These are phyloP conservation scores for Exophiala sideris DNA, from an alignment of 2,329 filamentous ascomycete species.

Conservation along the genomic window DNA sequence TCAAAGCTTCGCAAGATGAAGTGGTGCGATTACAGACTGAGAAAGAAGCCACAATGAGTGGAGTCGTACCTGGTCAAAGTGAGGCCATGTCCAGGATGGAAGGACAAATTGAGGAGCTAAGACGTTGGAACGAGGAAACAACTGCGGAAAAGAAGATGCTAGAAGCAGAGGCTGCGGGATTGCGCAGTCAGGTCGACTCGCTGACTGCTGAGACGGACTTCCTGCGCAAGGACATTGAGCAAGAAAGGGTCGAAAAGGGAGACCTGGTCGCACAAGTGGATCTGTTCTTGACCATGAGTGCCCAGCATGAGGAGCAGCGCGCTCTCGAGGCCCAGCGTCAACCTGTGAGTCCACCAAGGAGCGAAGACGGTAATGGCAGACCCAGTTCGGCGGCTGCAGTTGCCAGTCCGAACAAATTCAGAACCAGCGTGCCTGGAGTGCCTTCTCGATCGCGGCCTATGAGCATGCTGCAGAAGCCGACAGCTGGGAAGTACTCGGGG, in stretches of 20 bases:
- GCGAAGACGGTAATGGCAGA: slow-evolving; percentile 25
- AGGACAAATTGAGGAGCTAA: slow-evolving; percentile 38
- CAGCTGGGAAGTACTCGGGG: slow-evolving; percentile 26
- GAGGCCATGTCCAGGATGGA: slow-evolving; percentile 41
- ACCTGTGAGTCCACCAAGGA: slow-evolving; percentile 27
- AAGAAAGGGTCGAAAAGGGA: slow-evolving; percentile 49
- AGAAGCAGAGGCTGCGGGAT: slow-evolving; percentile 69
- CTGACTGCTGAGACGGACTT: slow-evolving; percentile 66
- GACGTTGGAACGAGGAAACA: slow-evolving; percentile 55
- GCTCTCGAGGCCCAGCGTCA: slow-evolving; percentile 17
- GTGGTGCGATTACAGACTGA: slow-evolving; percentile 69
- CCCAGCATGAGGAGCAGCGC: slow-evolving; percentile 29
- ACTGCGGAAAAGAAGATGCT: slow-evolving; percentile 66
- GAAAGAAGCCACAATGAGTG: slow-evolving; percentile 64
- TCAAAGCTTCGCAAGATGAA: slow-evolving; percentile 67
- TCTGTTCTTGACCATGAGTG: slow-evolving; percentile 44
- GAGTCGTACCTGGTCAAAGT: slow-evolving; percentile 36
- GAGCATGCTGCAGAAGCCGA: slow-evolving; percentile 28
- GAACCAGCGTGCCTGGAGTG: slow-evolving; percentile 16
- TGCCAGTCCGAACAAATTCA: slow-evolving; percentile 23
- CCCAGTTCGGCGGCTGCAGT: slow-evolving; percentile 17
- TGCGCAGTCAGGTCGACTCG: slow-evolving; percentile 68
- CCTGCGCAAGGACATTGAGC: slow-evolving; percentile 57
- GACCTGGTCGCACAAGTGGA: slow-evolving; percentile 48
- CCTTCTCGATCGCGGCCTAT: slow-evolving; percentile 22